Evolutionary conservation across 352 stramenopile genomes (phyloP), one percentile per base, ranked within the genome.

Genomic region (Phytophthora podocarpi): DNA sequence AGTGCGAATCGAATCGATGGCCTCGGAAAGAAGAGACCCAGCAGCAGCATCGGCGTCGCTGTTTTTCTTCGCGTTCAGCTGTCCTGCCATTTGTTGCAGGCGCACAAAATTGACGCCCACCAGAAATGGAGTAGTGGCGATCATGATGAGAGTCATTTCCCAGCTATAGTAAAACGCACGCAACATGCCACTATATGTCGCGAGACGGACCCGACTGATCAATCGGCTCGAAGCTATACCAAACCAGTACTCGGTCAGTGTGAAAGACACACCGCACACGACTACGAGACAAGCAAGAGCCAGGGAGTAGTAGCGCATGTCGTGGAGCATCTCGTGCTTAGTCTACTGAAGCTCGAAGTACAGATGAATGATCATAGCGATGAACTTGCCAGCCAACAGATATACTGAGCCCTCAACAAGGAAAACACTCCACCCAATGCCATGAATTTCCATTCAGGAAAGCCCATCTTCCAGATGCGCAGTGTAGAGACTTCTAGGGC

Each of bases 111-210:
- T 71, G n/a, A 66, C 57, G 24, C 75, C 70, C 6, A 79, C 41
- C 5, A 90, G 54, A 61, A 50, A 28, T 6, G 50, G 67, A n/a
- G 55, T 40, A 18, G 47, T 62, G 1, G 40, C 64, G 4, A 88
- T 59, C 18, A 79, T 63, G 4, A 71, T 64, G 24, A 91, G 66
- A 15, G 76, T 82, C 68, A 91, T 81, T 34, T 87, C 36, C 82
- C 82, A 89, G 31, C 70, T 85, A 54, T 82, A 79, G 61, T 65
- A 81, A n/a, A 82, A 74, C 1, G 64, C 61, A 2, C 57, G 54
- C 27, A 96, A 61, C 67, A 95, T 93, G 4, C 74, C 59, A 11
- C 54, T 16, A 50, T 89, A 93, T 18, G 74, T 72, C 4, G 45
- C 31, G 0, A 48, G 42, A 13, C 84, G 78, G 0, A 95, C 59